Percentiles rank a stretch among this genome's conserved stretches.
These are phyloP conservation scores for Sugiyamaella lignohabitans DNA, from an alignment of 805 yeast species.

Conservation along the genomic window DNA sequence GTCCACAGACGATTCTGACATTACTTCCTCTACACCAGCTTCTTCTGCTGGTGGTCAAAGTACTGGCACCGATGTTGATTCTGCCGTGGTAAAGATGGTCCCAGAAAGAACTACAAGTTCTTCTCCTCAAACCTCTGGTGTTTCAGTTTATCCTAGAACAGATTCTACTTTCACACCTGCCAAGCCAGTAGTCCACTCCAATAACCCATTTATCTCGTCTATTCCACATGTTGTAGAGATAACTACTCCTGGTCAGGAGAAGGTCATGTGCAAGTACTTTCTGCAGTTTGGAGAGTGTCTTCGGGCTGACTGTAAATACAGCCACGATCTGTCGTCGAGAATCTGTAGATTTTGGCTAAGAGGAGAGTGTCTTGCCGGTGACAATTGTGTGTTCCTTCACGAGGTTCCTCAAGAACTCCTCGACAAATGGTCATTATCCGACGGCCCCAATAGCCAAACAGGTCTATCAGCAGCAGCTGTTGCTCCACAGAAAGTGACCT, in stretches of 20 bases:
- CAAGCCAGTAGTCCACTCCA: too few relatives aligned
- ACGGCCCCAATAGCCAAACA: conserved; percentile 1
- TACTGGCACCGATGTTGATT: not conserved
- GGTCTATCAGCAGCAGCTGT: too few relatives aligned
- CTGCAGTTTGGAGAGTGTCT: conserved; percentile 38
- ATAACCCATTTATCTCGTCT: too few relatives aligned
- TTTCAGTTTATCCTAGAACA: not conserved
- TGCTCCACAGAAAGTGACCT: conserved; percentile 2
- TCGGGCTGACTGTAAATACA: conserved; percentile 40
- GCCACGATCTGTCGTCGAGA: conserved; percentile 39
- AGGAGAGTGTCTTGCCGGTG: conserved; percentile 40
- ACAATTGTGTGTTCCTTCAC: conserved; percentile 38
- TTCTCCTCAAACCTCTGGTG: not conserved
- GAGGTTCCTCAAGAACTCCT: conserved; percentile 29
- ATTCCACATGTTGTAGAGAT: too few relatives aligned
- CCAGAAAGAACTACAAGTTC: too few relatives aligned
- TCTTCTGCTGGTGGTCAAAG: not conserved
- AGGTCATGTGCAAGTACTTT: conserved; percentile 37
- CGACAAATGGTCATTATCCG: conserved; percentile 7
- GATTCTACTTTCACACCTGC: not conserved
- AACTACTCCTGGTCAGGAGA: conserved; percentile 16
- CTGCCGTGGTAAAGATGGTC: too few relatives aligned
- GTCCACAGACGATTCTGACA: not conserved
- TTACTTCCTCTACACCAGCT: not conserved
- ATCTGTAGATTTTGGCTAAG: conserved; percentile 44